phyloP scores from a whole-genome alignment of 306 rosid genomes.

The Urtica urens region DNA sequence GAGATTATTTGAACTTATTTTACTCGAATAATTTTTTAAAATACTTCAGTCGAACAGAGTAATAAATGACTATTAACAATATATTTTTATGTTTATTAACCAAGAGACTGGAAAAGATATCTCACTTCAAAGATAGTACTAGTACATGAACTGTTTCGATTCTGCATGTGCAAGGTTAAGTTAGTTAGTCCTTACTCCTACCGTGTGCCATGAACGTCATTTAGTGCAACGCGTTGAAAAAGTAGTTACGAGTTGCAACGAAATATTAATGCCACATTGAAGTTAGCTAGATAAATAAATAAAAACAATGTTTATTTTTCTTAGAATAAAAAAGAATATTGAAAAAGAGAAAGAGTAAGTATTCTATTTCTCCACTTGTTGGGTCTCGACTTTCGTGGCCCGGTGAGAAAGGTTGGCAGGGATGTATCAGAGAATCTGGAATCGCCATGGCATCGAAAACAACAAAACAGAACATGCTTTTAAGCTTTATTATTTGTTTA shows the following conservation, averaged over 20 bases:
- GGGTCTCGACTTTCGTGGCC: neutral
- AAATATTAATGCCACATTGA: conserved; percentile 2
- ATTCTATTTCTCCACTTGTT: neutral
- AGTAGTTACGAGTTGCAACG: neutral
- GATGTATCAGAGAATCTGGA: neutral
- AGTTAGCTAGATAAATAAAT: neutral
- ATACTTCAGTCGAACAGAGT: no score
- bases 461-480: neutral
- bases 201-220: neutral
- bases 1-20: no score
- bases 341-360: neutral
- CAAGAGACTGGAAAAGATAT: no score
- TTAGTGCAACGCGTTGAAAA: conserved; percentile 1
- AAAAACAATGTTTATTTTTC: neutral
- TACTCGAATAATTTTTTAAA: no score
- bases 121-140: no score
- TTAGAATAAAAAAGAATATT: neutral
- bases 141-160: no score
- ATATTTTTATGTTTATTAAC: no score
- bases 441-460: neutral
- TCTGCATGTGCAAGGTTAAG: neutral
- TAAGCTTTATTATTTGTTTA: neutral
- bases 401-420: neutral
- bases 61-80: no score
- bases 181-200: no score